Conservation (phyloP, 106 monocot genomes). For the Narthecium ossifragum region DNA sequence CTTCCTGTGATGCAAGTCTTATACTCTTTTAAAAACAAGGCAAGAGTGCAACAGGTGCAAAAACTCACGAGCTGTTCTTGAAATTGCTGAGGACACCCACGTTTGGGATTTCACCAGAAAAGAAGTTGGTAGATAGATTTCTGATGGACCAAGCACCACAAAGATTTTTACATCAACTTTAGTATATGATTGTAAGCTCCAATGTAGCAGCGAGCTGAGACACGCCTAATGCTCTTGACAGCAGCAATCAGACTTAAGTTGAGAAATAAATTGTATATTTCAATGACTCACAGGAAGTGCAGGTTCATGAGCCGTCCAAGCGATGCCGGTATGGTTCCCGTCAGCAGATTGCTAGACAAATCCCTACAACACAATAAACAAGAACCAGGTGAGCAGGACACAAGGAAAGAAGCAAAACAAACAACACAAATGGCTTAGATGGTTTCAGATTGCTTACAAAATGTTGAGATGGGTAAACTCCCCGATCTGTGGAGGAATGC, state of each 20-base stretch:
- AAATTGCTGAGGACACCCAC: slow-evolving; percentile 75
- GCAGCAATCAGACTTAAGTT: neutral
- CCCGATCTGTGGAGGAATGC: slow-evolving; percentile 77
- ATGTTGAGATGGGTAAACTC: slow-evolving; percentile 64
- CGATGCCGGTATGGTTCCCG: slow-evolving; percentile 76
- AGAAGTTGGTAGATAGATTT: slow-evolving; percentile 90
- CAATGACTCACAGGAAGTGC: slow-evolving; percentile 68
- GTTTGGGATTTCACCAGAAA: slow-evolving; percentile 95
- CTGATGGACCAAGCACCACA: slow-evolving; percentile 25
- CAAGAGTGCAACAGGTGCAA: neutral
- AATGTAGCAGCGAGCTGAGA: too few relatives aligned
- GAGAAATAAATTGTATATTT: neutral
- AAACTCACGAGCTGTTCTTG: slow-evolving; percentile 78
- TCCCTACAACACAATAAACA: slow-evolving; percentile 41
- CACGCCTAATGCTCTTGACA: too few relatives aligned
- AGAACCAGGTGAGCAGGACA: neutral
- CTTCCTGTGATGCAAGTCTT: too few relatives aligned
- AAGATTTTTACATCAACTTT: too few relatives aligned
- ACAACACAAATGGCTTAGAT: neutral
- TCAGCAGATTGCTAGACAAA: slow-evolving; percentile 85
- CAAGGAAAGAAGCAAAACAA: neutral
- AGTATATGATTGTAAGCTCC: too few relatives aligned
- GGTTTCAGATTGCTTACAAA: slow-evolving; percentile 33
- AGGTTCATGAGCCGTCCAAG: slow-evolving; percentile 53
- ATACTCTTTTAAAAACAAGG: neutral